Conservation (phyloP, 768 basidiomycete species). For the Hebeloma cylindrosporum region DNA sequence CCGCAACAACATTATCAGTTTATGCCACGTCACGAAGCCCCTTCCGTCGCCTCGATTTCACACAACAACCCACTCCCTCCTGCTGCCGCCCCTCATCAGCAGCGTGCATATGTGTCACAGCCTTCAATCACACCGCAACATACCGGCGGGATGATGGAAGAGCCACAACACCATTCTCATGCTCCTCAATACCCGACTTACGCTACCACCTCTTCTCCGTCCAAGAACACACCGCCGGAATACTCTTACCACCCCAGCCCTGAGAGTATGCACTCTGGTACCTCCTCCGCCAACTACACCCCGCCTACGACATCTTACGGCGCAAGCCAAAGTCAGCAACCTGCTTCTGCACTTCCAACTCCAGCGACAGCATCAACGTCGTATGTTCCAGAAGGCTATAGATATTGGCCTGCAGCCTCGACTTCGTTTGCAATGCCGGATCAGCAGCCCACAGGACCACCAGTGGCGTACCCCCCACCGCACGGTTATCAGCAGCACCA, state of each 20-base stretch:
- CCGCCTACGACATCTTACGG: constrained; percentile 16
- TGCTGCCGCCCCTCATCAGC: neutral
- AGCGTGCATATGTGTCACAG: constrained; percentile 15
- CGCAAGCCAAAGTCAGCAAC: too few relatives aligned
- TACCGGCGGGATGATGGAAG: too few relatives aligned
- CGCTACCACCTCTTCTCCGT: too few relatives aligned
- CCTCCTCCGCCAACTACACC: constrained; percentile 18
- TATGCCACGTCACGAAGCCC: constrained; percentile 3
- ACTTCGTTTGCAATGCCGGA: constrained; percentile 25
- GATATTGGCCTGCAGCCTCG: constrained; percentile 34
- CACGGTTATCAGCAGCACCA: too few relatives aligned
- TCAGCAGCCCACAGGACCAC: constrained; percentile 15
- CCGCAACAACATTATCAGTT: constrained; percentile 14
- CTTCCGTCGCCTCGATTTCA: constrained; percentile 9
- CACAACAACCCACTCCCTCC: constrained; percentile 6
- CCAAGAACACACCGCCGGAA: constrained; percentile 28
- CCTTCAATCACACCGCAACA: constrained; percentile 12
- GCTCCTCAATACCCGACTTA: constrained; percentile 35
- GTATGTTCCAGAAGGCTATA: constrained; percentile 19
- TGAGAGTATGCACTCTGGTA: constrained; percentile 11
- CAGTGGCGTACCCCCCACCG: neutral
- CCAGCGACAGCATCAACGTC: constrained; percentile 1
- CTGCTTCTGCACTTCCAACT: constrained; percentile 4
- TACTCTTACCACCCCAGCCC: constrained; percentile 20
- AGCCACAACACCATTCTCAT: constrained; percentile 4